Evolutionary conservation across 2,329 filamentous ascomycete species (phyloP).

Genomic region (Aureobasidium sp.): DNA sequence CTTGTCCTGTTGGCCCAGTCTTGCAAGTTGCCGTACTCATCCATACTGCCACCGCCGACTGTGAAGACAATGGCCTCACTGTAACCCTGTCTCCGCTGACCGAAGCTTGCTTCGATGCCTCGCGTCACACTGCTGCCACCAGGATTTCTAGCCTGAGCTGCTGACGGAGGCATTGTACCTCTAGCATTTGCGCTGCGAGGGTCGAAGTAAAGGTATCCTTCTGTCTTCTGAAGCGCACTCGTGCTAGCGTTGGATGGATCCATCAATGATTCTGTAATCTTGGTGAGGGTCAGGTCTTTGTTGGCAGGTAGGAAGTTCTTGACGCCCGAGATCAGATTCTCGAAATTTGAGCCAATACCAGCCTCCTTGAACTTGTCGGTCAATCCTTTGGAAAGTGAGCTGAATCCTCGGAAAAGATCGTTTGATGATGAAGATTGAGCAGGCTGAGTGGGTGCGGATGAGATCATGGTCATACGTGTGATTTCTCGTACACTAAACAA

Average conservation of each 20-base stretch:
- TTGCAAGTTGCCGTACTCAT: slow-evolving; percentile 95
- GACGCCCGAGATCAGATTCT: slow-evolving; percentile 88
- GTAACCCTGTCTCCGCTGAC: slow-evolving; percentile 60
- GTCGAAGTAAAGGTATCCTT: slow-evolving; percentile 96
- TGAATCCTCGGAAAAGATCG: slow-evolving; percentile 89
- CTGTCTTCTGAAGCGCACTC: slow-evolving; percentile 90
- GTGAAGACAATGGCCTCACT: slow-evolving; percentile 36
- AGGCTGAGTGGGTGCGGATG: slow-evolving; percentile 65
- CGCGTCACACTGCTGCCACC: slow-evolving; percentile 26
- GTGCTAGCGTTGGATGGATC: slow-evolving; percentile 84
- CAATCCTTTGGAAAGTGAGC: slow-evolving; percentile 80
- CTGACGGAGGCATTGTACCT: slow-evolving; percentile 80
- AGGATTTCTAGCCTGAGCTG: slow-evolving; percentile 41
- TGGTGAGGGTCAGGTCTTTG: slow-evolving; percentile 91
- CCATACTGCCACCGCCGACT: slow-evolving; percentile 87
- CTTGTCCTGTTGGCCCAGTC: slow-evolving; percentile 84
- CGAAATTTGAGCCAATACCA: slow-evolving; percentile 78
- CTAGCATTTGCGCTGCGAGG: slow-evolving; percentile 87
- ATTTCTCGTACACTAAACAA: slow-evolving; percentile 70
- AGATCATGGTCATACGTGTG: slow-evolving; percentile 97
- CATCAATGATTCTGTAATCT: slow-evolving; percentile 98
- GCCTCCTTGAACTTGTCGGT: slow-evolving; percentile 93
- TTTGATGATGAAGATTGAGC: slow-evolving; percentile 56
- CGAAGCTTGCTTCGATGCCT: slow-evolving; percentile 78
- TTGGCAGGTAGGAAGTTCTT: slow-evolving; percentile 98